Evolutionary conservation across 148 eudicot genomes (phyloP).

Genomic region (Rhododendron simsii): DNA sequence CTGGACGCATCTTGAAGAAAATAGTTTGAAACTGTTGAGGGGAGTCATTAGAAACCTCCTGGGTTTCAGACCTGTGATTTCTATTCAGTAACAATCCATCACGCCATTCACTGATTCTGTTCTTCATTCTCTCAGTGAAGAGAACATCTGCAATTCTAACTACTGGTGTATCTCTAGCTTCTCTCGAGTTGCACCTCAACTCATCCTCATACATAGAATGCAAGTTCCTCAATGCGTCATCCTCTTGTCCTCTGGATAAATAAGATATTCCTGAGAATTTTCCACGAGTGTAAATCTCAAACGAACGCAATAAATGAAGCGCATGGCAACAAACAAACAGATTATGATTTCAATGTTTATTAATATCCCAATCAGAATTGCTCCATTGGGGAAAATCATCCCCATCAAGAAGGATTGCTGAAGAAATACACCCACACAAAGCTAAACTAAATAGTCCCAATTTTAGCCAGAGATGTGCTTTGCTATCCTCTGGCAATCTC

Average conservation of each 20-base stretch:
- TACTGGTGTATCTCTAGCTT: conserved; percentile 38
- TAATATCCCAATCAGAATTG: not conserved
- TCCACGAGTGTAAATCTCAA: conserved; percentile 43
- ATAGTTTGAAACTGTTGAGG: conserved; percentile 51
- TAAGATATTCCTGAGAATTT: conserved; percentile 95
- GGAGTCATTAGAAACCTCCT: conserved; percentile 32
- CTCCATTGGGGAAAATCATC: not conserved
- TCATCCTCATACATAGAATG: conserved; percentile 35
- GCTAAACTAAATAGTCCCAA: not conserved
- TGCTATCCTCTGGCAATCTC: not conserved
- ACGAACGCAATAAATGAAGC: conserved; percentile 10
- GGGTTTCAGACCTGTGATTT: conserved; percentile 29
- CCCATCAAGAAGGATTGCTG: not conserved
- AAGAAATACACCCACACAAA: not conserved
- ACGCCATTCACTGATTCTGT: conserved; percentile 65
- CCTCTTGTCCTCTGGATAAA: conserved; percentile 98
- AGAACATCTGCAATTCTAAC: conserved; percentile 66
- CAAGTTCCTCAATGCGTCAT: conserved; percentile 54
- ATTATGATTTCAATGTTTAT: not conserved
- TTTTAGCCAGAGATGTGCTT: not conserved
- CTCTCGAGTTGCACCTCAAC: conserved; percentile 27
- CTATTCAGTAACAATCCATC: conserved; percentile 37
- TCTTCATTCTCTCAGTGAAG: conserved; percentile 81
- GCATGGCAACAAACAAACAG: conserved; percentile 4
- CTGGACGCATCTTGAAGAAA: conserved; percentile 80